Percentiles rank a stretch among this genome's conserved stretches.
Evolutionary conservation across 1,139 yeast genomes (phyloP).

Genomic region (Zygosaccharomyces pseudobailii): DNA sequence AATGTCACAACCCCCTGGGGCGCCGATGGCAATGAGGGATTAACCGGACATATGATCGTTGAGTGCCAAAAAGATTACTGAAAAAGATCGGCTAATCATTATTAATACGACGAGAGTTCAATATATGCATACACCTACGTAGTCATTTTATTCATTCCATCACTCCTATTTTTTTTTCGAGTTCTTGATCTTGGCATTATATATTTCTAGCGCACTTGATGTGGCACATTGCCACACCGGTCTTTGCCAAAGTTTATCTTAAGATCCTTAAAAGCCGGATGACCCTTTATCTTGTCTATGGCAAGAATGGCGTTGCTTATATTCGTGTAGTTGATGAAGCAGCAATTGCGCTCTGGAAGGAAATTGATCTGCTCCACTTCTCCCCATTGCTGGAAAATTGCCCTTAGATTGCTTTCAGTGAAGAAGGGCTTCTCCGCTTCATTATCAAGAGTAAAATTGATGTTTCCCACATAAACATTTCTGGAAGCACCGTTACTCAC

Average conservation of each 20-base stretch:
- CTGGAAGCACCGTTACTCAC: slow-evolving; percentile 94
- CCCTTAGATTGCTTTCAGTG: slow-evolving; percentile 54
- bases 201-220: slow-evolving; percentile 29
- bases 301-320: slow-evolving; percentile 85
- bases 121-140: background rate
- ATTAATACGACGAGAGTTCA: background rate
- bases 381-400: slow-evolving; percentile 77
- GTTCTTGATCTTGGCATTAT: background rate
- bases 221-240: slow-evolving; percentile 73
- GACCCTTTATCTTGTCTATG: slow-evolving; percentile 57
- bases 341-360: slow-evolving; percentile 78
- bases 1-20: slow-evolving; percentile 1
- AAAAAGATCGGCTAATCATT: background rate
- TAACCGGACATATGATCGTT: background rate
- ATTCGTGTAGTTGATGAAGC: slow-evolving; percentile 86
- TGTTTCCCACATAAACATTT: slow-evolving; percentile 81
- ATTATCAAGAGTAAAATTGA: slow-evolving; percentile 38
- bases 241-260: slow-evolving; percentile 89
- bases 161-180: background rate
- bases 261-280: slow-evolving; percentile 45
- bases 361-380: slow-evolving; percentile 93
- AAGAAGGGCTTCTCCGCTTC: slow-evolving; percentile 24
- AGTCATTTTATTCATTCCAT: background rate
- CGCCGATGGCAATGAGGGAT: background rate
- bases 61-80: background rate